Base-by-base conservation (phyloP, 805 yeast genomes). In the Yamadazyma sp. region DNA sequence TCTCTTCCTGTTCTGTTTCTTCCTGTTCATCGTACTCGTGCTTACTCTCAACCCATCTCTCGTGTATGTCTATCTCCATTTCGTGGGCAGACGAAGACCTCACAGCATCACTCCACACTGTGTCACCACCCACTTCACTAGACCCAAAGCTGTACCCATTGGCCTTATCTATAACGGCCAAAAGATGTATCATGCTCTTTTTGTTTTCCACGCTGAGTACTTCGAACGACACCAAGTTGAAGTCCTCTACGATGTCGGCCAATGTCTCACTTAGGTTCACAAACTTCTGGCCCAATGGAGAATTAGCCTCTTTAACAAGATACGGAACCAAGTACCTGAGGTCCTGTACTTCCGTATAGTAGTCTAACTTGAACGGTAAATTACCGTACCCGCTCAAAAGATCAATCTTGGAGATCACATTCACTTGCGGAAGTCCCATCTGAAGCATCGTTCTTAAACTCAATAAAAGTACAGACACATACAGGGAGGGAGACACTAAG, bases 101-200 rank as follows among this genome's bases (percentile, higher is more conserved):
- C 0, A 91, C 76, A 0, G 96, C 96, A 50, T 91, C 96, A n/a
- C 89, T 85, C 99, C 99, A 93, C 2, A 93, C 80, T 0, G 91
- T 78, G 55, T 93, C 99, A n/a, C 98, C 99, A 2, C 97, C 96
- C 6, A 91, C 72, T 50, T 93, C 99, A 20, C 89, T 85, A 1
- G 90, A 70, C 0, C 99, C 99, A 66, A 87, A 88, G 48, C 85
- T 75, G 56, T 93, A 93, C 0, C 99, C 99, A 50, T 83, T 86
- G 2, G 97, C 91, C 55, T 85, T 90, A 55, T 93, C 99, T 7
- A 93, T 78, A 2, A 78, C 69, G 11, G 84, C 71, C 29, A 93
- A 71, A 24, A 93, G 60, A 35, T 82, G 74, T 20, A 93, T 90
- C 98, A 93, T 93, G 21, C 93, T 80, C 42, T 80, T 78, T 54